Evolutionary conservation across 257 asterid species (phyloP).

Genomic region (Verbascum thapsus): DNA sequence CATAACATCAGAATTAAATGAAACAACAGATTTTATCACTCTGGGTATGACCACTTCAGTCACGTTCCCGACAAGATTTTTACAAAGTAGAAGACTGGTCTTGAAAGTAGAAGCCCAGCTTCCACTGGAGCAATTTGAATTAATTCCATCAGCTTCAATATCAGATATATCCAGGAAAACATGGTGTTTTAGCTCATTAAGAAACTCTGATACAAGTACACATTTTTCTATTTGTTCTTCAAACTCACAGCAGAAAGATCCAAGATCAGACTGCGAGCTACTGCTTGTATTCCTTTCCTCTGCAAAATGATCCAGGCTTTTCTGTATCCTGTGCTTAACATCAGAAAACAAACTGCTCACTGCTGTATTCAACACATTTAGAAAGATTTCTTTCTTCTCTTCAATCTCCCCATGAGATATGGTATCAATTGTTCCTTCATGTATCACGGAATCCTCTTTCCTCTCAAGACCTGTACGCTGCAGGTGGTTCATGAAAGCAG

Average conservation of each 20-base stretch:
- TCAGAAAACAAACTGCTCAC: slow-evolving; percentile 59
- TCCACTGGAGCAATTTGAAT: slow-evolving; percentile 37
- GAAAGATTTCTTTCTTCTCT: slow-evolving; percentile 55
- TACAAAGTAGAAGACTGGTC: slow-evolving; percentile 60
- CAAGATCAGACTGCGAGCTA: slow-evolving; percentile 51
- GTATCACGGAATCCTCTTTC: slow-evolving; percentile 41
- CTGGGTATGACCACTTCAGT: slow-evolving; percentile 73
- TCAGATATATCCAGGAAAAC: slow-evolving; percentile 44
- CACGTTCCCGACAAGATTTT: slow-evolving; percentile 58
- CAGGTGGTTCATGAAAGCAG: slow-evolving; percentile 65
- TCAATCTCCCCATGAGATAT: slow-evolving; percentile 42
- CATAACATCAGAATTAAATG: slow-evolving; percentile 74
- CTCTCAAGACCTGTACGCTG: slow-evolving; percentile 52
- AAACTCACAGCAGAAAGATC: slow-evolving; percentile 56
- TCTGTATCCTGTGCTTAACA: slow-evolving; percentile 50
- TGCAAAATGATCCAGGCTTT: slow-evolving; percentile 51
- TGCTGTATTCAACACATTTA: slow-evolving; percentile 54
- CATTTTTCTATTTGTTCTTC: slow-evolving; percentile 88
- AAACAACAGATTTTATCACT: slow-evolving; percentile 64
- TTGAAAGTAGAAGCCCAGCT: slow-evolving; percentile 72
- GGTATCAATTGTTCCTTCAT: slow-evolving; percentile 43
- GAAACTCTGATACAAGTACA: slow-evolving; percentile 69
- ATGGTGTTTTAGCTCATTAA: slow-evolving; percentile 57
- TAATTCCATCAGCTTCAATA: slow-evolving; percentile 41
- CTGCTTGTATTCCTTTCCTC: slow-evolving; percentile 41